Conservation (phyloP, 306 rosid species). For the Canavalia ensiformis region DNA sequence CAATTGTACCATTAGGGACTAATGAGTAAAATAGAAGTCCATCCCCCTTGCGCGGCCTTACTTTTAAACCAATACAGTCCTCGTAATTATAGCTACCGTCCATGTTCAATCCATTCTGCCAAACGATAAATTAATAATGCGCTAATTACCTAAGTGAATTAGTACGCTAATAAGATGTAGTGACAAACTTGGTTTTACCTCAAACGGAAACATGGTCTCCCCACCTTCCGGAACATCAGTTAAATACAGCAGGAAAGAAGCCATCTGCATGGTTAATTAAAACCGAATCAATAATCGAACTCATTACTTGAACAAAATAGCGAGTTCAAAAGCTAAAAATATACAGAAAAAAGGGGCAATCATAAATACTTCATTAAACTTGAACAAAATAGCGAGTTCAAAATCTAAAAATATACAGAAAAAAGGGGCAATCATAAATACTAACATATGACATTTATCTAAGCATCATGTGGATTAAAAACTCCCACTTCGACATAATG, state of each 20-base stretch:
- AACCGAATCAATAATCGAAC: constrained; percentile 26
- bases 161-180: constrained; percentile 23
- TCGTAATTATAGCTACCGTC: constrained; percentile 62
- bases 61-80: constrained; percentile 74
- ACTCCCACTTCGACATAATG: too few relatives aligned
- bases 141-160: background rate
- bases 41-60: constrained; percentile 89
- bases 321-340: background rate
- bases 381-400: background rate
- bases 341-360: too few relatives aligned
- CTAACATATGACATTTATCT: too few relatives aligned
- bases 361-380: background rate
- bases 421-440: too few relatives aligned
- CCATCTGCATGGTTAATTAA: constrained; percentile 63
- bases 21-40: constrained; percentile 89
- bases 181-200: constrained; percentile 64
- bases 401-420: too few relatives aligned
- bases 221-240: constrained; percentile 90
- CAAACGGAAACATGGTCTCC: constrained; percentile 87
- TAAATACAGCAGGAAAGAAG: constrained; percentile 87
- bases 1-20: constrained; percentile 80
- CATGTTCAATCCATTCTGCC: constrained; percentile 83
- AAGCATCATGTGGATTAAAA: too few relatives aligned
- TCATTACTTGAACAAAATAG: background rate
- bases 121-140: constrained; percentile 10